phyloP scores from a whole-genome alignment of 2,329 filamentous ascomycete species.

The Venturia aucupariae region DNA sequence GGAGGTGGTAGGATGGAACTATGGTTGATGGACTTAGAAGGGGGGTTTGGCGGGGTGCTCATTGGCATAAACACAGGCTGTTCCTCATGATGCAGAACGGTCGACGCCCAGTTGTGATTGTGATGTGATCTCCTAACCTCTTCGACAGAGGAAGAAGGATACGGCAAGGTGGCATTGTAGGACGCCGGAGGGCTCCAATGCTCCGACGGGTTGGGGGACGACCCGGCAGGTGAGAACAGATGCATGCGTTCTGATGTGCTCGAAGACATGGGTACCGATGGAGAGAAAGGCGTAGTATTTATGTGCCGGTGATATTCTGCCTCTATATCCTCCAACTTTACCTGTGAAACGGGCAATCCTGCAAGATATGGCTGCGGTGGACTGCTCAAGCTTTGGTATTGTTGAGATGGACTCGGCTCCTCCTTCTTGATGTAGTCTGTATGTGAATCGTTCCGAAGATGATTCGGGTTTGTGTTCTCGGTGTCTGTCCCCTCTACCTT shows the following conservation, averaged over 20 bases:
- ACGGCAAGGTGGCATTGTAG: neutral
- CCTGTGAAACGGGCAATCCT: neutral
- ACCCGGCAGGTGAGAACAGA: neutral
- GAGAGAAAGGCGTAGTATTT: neutral
- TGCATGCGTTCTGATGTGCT: neutral
- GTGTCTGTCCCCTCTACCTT: neutral
- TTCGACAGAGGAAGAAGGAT: neutral
- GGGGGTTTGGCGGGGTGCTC: neutral
- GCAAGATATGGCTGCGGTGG: neutral
- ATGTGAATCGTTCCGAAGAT: neutral
- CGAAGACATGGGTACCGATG: neutral
- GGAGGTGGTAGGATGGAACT: neutral
- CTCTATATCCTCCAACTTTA: conserved; percentile 1
- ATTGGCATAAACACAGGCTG: neutral
- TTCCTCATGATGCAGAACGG: neutral
- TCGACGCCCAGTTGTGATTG: neutral
- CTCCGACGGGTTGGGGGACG: neutral
- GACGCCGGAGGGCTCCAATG: neutral
- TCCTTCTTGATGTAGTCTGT: neutral
- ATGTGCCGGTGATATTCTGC: neutral
- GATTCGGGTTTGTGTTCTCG: neutral
- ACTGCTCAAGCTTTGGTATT: neutral
- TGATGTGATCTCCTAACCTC: neutral
- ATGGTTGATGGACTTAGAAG: neutral
- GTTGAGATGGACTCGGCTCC: neutral